Conservation (phyloP, 352 stramenopile species). For the Globisporangium nagaii region DNA sequence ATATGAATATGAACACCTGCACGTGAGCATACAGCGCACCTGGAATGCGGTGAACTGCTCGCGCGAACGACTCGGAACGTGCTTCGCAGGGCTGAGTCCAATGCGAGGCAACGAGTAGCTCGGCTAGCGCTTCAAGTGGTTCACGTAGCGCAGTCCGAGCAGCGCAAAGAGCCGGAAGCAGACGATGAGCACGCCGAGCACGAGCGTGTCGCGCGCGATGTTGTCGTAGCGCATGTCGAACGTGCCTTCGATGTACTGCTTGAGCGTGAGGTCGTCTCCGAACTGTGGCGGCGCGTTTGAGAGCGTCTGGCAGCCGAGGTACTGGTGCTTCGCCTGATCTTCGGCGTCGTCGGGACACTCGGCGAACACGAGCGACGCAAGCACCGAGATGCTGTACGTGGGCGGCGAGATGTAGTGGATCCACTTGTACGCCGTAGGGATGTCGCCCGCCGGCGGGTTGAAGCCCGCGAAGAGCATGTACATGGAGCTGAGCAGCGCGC, state of each 20-base stretch:
- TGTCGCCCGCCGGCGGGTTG: constrained; percentile 32
- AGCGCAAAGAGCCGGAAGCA: constrained; percentile 42
- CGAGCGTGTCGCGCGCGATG: constrained; percentile 22
- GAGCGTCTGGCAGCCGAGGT: constrained; percentile 24
- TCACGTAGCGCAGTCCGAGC: constrained; percentile 43
- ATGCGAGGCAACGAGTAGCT: too few species aligned
- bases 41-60: too few species aligned
- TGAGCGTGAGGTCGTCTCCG: constrained; percentile 25
- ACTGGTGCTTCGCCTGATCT: constrained; percentile 4
- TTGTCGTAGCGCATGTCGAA: constrained; percentile 32
- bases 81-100: too few species aligned
- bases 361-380: constrained; percentile 32
- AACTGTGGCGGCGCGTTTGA: constrained; percentile 20
- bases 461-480: constrained; percentile 54
- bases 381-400: constrained; percentile 34
- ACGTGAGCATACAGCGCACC: too few species aligned
- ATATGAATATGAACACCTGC: too few species aligned
- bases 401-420: constrained; percentile 50
- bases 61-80: too few species aligned
- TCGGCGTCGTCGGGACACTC: constrained; percentile 20
- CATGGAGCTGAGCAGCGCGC: constrained; percentile 47
- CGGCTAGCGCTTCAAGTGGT: constrained; percentile 47
- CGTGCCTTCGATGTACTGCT: constrained; percentile 31
- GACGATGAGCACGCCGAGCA: constrained; percentile 34
- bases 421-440: constrained; percentile 48